phyloP scores from a whole-genome alignment of 2,329 filamentous ascomycete species.

The Verticillium klebahnii region DNA sequence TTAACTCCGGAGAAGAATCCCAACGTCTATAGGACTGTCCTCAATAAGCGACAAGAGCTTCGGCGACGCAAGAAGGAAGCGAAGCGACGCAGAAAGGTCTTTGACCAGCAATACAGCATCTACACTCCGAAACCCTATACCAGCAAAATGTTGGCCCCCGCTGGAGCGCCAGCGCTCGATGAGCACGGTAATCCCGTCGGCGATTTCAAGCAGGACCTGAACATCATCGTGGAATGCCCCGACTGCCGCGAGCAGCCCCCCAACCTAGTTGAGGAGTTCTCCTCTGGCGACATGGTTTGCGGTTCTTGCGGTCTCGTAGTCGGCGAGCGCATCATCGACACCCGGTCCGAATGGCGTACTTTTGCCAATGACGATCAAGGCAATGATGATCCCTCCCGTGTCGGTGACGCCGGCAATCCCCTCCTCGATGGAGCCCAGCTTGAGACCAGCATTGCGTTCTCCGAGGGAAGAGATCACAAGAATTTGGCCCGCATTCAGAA shows the following conservation, averaged over 20 bases:
- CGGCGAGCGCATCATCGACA: conserved; percentile 87
- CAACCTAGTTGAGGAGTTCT: conserved; percentile 88
- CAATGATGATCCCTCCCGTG: conserved; percentile 95
- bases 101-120: conserved; percentile 36
- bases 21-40: conserved; percentile 18
- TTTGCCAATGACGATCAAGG: conserved; percentile 98
- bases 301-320: conserved; percentile 87
- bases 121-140: conserved; percentile 36
- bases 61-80: conserved; percentile 26
- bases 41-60: conserved; percentile 27
- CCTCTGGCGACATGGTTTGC: conserved; percentile 88
- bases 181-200: conserved; percentile 10
- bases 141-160: conserved; percentile 41
- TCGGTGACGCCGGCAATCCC: conserved; percentile 88
- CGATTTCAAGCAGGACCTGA: conserved; percentile 76
- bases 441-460: conserved; percentile 81
- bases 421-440: conserved; percentile 88
- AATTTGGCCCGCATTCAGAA: conserved; percentile 82
- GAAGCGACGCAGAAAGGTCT: conserved; percentile 31
- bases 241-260: conserved; percentile 93
- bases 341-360: conserved; percentile 95
- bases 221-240: conserved; percentile 77
- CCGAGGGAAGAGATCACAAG: conserved; percentile 65
- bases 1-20: conserved; percentile 10
- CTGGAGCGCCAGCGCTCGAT: conserved; percentile 15